phyloP scores from a whole-genome alignment of 2,329 filamentous ascomycete species.

The Colletotrichum coccodes region DNA sequence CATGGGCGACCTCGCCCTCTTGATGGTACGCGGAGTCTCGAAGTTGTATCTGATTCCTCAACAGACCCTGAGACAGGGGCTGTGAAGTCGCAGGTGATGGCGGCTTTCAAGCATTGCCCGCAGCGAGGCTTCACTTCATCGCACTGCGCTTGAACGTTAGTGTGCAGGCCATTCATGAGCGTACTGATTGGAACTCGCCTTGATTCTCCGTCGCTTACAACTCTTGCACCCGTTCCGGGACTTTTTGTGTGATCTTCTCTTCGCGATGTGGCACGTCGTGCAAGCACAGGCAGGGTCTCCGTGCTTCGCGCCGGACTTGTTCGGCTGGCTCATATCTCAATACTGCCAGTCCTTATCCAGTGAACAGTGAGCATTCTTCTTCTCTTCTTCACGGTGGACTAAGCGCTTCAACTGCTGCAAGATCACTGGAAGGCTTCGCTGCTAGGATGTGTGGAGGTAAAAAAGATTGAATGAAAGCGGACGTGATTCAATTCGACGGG shows the following conservation, averaged over 20 bases:
- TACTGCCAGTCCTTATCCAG: not conserved
- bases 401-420: too few relatives aligned
- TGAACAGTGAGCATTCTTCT: too few relatives aligned
- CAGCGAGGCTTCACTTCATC: constrained; percentile 19
- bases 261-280: constrained; percentile 22
- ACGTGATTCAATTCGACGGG: not conserved
- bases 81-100: constrained; percentile 10
- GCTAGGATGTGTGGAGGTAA: not conserved
- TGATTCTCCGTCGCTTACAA: constrained; percentile 37
- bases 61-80: not conserved
- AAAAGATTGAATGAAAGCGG: not conserved
- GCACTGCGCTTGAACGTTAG: too few relatives aligned
- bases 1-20: not conserved
- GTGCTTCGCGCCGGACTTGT: not conserved
- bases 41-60: not conserved
- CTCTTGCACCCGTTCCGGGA: constrained; percentile 36
- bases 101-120: constrained; percentile 14
- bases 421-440: not conserved
- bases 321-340: not conserved
- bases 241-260: constrained; percentile 30
- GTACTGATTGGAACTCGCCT: not conserved
- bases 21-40: too few relatives aligned
- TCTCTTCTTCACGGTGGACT: too few relatives aligned
- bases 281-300: constrained; percentile 11
- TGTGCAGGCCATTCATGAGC: not conserved